phyloP scores from a whole-genome alignment of 371 early-diverging fungal species.

The Mortierella sp. region DNA sequence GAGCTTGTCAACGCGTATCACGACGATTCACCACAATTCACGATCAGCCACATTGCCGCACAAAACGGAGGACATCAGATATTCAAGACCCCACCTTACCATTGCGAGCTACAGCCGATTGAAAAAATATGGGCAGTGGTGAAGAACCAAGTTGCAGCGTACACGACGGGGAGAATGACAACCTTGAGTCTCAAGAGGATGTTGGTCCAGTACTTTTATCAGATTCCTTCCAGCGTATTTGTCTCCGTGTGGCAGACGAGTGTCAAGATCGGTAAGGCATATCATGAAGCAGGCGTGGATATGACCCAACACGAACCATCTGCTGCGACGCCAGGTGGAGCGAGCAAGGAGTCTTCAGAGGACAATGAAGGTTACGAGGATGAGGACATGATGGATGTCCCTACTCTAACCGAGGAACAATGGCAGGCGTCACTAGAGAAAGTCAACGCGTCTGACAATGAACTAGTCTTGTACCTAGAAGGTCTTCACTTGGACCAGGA shows the following conservation, averaged over 20 bases:
- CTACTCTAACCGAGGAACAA: no score
- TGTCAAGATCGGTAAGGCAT: background rate
- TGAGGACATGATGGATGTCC: no score
- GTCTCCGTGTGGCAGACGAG: slow-evolving; percentile 1
- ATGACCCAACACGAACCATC: no score
- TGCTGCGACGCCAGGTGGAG: no score
- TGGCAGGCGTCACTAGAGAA: no score
- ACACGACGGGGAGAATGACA: background rate
- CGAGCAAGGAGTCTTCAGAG: no score
- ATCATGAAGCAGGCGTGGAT: background rate
- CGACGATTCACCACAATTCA: background rate
- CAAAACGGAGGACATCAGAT: background rate
- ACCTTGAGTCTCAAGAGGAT: slow-evolving; percentile 1
- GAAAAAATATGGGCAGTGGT: slow-evolving; percentile 11
- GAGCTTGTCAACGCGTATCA: background rate
- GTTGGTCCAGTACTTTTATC: background rate
- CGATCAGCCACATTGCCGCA: background rate
- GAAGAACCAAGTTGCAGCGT: slow-evolving; percentile 9
- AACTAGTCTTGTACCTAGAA: no score
- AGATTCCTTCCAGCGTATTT: background rate
- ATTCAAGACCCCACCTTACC: slow-evolving; percentile 16
- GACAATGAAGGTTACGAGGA: no score
- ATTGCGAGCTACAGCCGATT: slow-evolving; percentile 28
- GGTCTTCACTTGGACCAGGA: no score
- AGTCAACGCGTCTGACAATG: no score